Conservation (phyloP, 495 filamentous ascomycete species). For the Talaromyces wortmannii region DNA sequence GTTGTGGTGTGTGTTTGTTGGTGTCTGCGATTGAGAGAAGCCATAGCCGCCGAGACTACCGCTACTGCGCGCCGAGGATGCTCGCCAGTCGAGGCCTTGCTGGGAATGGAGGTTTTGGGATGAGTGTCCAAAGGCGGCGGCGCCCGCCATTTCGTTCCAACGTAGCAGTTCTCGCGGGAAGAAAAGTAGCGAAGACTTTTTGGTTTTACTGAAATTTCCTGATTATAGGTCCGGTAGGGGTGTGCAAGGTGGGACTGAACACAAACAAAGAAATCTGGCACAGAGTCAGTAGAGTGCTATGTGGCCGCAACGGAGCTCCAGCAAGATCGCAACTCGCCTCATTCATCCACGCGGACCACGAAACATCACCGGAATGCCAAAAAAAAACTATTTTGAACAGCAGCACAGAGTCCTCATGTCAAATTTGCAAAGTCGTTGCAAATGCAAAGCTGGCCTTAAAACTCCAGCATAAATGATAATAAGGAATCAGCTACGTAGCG, state of each 20-base stretch:
- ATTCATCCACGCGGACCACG: neutral
- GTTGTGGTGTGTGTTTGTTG: slow-evolving; percentile 5
- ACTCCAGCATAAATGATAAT: neutral
- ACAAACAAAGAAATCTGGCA: too few species aligned
- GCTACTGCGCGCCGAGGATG: slow-evolving; percentile 32
- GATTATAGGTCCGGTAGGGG: neutral
- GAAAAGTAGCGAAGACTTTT: too few species aligned
- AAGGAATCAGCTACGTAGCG: neutral
- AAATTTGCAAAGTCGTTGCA: neutral
- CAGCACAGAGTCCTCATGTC: neutral
- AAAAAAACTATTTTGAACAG: too few species aligned
- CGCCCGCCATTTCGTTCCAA: slow-evolving; percentile 50
- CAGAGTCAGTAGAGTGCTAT: neutral
- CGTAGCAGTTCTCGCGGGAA: neutral
- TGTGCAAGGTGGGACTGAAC: too few species aligned
- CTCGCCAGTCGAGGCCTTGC: slow-evolving; percentile 62
- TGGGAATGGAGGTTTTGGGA: slow-evolving; percentile 65
- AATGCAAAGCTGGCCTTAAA: neutral
- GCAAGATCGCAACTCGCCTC: neutral
- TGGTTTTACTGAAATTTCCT: too few species aligned
- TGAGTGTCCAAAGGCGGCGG: slow-evolving; percentile 30
- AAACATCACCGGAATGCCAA: too few species aligned
- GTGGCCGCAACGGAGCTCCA: slow-evolving; percentile 4
- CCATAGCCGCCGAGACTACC: slow-evolving; percentile 31
- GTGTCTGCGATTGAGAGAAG: slow-evolving; percentile 13